These are phyloP conservation scores for Argentina anserina DNA, from an alignment of 306 rosid genomes.

Conservation along the genomic window DNA sequence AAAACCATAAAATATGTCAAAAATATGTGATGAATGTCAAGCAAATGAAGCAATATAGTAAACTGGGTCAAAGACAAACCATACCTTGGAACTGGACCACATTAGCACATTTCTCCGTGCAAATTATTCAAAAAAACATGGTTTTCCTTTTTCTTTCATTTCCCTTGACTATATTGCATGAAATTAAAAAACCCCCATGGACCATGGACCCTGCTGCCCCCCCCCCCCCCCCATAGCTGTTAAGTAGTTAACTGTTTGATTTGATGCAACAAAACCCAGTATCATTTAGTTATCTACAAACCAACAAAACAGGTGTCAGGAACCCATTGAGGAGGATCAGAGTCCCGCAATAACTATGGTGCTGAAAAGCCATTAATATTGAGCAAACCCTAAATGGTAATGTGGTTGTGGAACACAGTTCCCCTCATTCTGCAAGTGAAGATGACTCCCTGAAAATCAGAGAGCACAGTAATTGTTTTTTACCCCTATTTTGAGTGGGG, in stretches of 20 bases:
- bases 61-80: neutral
- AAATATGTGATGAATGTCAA: neutral
- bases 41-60: neutral
- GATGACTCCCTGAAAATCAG: neutral
- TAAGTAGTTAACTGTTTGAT: neutral
- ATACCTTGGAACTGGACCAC: neutral
- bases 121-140: neutral
- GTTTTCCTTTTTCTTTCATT: neutral
- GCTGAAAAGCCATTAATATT: constrained; percentile 5
- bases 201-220: neutral
- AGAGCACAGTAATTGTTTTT: neutral
- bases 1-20: neutral
- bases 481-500: neutral
- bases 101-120: neutral
- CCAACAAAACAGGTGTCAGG: neutral
- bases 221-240: neutral
- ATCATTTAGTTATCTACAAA: neutral
- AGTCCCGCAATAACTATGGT: neutral
- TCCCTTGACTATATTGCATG: neutral
- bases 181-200: neutral
- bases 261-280: neutral
- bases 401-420: neutral
- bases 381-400: constrained; percentile 9
- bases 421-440: neutral
- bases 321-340: neutral